Evolutionary conservation across 169 alveolate genomes (phyloP).

Genomic region (Plasmodium falciparum): DNA sequence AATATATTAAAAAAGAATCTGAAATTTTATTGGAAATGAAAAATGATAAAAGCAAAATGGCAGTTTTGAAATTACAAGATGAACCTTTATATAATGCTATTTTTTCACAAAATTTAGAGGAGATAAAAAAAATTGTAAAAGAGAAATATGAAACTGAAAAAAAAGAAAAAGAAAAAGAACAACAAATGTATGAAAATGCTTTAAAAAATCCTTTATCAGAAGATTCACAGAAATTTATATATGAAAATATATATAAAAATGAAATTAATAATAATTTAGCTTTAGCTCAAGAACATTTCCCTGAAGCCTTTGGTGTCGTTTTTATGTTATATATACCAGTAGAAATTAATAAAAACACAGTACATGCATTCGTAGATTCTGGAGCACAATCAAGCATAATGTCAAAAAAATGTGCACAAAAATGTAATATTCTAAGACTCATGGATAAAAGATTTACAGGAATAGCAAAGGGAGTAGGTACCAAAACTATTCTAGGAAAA

Average conservation of each 20-base stretch:
- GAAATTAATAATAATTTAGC: constrained; percentile 90
- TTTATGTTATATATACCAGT: constrained; percentile 94
- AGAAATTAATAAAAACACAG: constrained; percentile 91
- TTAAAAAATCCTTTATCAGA: constrained; percentile 88
- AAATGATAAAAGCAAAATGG: constrained; percentile 43
- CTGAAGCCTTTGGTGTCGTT: constrained; percentile 86
- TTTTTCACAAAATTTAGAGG: constrained; percentile 37
- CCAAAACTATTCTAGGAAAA: constrained; percentile 93
- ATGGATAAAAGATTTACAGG: constrained; percentile 95
- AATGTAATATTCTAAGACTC: constrained; percentile 91
- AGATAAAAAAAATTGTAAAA: constrained; percentile 49
- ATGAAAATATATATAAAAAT: constrained; percentile 88
- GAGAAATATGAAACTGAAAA: constrained; percentile 62
- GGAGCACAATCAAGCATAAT: constrained; percentile 96
- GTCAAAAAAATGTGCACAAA: constrained; percentile 92
- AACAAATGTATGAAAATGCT: constrained; percentile 78
- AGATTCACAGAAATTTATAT: constrained; percentile 92
- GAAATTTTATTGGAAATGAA: constrained; percentile 43
- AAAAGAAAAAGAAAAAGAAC: constrained; percentile 77
- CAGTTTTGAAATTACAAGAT: constrained; percentile 50
- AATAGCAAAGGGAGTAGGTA: constrained; percentile 96
- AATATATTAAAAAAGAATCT: constrained; percentile 56
- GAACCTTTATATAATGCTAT: constrained; percentile 55
- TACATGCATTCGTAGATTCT: constrained; percentile 96
- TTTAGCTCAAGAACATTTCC: constrained; percentile 87